These are phyloP conservation scores for Choanephora cucurbitarum DNA, from an alignment of 371 early-diverging fungal genomes.

Conservation along the genomic window DNA sequence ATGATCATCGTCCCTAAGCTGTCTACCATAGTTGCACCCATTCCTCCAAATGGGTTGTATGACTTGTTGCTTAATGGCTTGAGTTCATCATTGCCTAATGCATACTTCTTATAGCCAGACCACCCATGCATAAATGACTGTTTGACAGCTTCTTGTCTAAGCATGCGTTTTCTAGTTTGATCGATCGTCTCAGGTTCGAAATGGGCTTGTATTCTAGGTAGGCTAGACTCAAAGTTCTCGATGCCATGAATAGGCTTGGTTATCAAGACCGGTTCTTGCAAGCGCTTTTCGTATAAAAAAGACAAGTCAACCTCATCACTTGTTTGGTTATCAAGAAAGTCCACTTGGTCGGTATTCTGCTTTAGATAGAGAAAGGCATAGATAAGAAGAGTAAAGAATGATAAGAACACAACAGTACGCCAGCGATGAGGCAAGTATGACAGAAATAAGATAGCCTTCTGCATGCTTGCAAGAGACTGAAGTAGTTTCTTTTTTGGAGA, in stretches of 20 bases:
- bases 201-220: slow-evolving; percentile 23
- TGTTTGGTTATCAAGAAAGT: neutral
- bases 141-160: slow-evolving; percentile 34
- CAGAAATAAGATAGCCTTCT: neutral
- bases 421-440: slow-evolving; percentile 7
- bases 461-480: too few relatives aligned
- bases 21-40: slow-evolving; percentile 79
- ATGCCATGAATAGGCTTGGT: slow-evolving; percentile 8
- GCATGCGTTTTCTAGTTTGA: slow-evolving; percentile 22
- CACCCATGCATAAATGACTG: slow-evolving; percentile 62
- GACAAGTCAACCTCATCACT: neutral
- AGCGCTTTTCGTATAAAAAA: neutral
- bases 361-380: neutral
- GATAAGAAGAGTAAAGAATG: neutral
- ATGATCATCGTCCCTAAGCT: slow-evolving; percentile 78
- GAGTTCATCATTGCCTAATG: slow-evolving; percentile 53
- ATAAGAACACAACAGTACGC: neutral
- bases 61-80: slow-evolving; percentile 38
- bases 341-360: neutral
- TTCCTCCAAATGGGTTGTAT: slow-evolving; percentile 71
- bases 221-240: slow-evolving; percentile 7
- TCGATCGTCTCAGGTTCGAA: slow-evolving; percentile 20
- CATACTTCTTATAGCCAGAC: slow-evolving; percentile 65
- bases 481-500: too few relatives aligned
- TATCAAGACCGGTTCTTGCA: neutral